Evolutionary conservation across 176 grass and related monocot genomes (phyloP), one percentile per base, ranked within the genome.

Genomic region (Rhynchospora breviuscula): DNA sequence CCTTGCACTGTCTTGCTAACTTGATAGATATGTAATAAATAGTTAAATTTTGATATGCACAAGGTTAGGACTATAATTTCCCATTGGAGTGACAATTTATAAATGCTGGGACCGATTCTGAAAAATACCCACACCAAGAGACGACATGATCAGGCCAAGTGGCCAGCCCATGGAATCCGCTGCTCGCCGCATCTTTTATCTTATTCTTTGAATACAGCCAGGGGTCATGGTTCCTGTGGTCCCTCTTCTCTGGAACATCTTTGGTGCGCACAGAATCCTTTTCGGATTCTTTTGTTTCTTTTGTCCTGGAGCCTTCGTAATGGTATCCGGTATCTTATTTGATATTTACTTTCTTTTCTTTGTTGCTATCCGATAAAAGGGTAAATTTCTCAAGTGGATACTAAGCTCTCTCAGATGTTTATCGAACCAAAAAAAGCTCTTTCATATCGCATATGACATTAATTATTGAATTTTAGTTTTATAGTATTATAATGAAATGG

Each of bases 151-250:
- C 14, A 2, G 26, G 26, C 26, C 26, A 29, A 29, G 26, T 29
- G 69, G n/a, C 3, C 31, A 10, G 19, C 46, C 70, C 19, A 53
- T 19, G 72, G 72, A 76, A 76, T 76, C 21, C 21, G 72, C 72
- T 76, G 72, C 72, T 76, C 72, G 72, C 72, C 72, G 72, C 72
- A 76, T 76, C 72, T 15, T 15, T 76, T 54, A 53, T 53, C 47
- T 23, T 7, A 52, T 74, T 23, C 10, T 70, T 54, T 76, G 72
- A 76, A 76, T 53, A 29, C 48, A 7, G 21, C 72, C 72, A 76
- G 71, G 13, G 22, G 71, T 29, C 26, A 29, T 29, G 26, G 26
- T 0, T 29, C 26, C 5, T 75, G 72, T 23, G 72, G 72, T 54
- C 72, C 72, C 26, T 29, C 72, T 22, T 76, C 48, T 17, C 11